phyloP scores from a whole-genome alignment of 768 basidiomycete species.

The Pleurotus tuber-regium region DNA sequence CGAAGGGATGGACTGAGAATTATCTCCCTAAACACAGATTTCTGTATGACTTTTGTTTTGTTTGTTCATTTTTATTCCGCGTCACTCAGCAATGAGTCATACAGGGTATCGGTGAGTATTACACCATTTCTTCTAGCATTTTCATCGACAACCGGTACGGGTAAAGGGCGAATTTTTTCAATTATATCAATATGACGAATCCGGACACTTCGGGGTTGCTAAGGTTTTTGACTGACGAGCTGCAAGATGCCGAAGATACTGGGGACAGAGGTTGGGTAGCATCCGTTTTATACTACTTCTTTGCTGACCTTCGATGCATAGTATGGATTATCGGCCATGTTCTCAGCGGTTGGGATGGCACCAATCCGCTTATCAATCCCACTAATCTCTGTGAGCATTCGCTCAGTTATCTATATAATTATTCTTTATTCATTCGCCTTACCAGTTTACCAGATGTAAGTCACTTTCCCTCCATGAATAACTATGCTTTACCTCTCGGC shows the following conservation, averaged over 20 bases:
- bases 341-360: constrained; percentile 58
- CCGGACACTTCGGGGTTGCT: constrained; percentile 76
- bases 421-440: constrained; percentile 5
- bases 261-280: constrained; percentile 60
- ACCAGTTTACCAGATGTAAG: constrained; percentile 39
- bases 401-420: background rate
- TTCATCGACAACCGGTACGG: no score
- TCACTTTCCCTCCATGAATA: background rate
- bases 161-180: constrained; percentile 66
- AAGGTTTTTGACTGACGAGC: constrained; percentile 72
- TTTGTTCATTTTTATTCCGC: background rate
- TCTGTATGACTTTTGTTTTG: constrained; percentile 47
- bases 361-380: constrained; percentile 59
- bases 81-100: constrained; percentile 9
- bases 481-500: background rate
- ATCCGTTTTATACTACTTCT: background rate
- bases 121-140: no score
- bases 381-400: constrained; percentile 63
- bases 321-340: constrained; percentile 64
- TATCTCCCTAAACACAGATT: constrained; percentile 74
- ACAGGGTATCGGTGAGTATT: constrained; percentile 34
- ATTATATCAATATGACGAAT: constrained; percentile 70
- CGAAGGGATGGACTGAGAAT: constrained; percentile 65
- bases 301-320: constrained; percentile 16
- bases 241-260: constrained; percentile 75